Evolutionary conservation across 208 protist genomes (phyloP).

Genomic region (Angomonas ambiguus): DNA sequence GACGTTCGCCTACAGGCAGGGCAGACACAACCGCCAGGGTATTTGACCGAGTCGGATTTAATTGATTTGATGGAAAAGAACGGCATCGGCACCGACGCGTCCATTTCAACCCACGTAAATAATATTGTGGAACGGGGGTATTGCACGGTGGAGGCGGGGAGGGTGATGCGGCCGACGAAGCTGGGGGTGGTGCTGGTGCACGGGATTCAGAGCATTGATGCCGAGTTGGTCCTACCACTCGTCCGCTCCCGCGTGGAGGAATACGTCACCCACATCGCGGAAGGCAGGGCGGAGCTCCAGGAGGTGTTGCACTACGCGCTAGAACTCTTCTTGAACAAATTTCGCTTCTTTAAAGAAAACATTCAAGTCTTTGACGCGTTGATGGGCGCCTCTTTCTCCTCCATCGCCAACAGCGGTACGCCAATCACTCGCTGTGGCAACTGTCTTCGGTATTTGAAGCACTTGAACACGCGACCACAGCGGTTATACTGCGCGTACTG

Average conservation of each 20-base stretch:
- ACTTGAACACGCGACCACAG: constrained; percentile 78
- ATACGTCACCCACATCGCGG: constrained; percentile 91
- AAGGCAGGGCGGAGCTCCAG: constrained; percentile 75
- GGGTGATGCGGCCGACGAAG: constrained; percentile 91
- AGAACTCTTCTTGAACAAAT: constrained; percentile 87
- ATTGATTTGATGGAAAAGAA: constrained; percentile 97
- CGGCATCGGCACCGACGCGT: constrained; percentile 99
- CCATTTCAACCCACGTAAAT: constrained; percentile 98
- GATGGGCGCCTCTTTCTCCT: constrained; percentile 93
- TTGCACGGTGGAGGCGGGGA: constrained; percentile 73
- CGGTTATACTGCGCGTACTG: constrained; percentile 93
- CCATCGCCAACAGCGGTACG: constrained; percentile 71
- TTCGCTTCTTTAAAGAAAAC: constrained; percentile 88
- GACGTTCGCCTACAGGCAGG: constrained; percentile 75
- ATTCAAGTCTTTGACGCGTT: constrained; percentile 91
- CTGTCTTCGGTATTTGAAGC: constrained; percentile 90
- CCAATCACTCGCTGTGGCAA: constrained; percentile 89
- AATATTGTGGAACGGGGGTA: constrained; percentile 94
- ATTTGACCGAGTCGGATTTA: constrained; percentile 97
- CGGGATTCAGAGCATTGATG: constrained; percentile 92
- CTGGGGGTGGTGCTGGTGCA: constrained; percentile 92
- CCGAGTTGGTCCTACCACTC: constrained; percentile 89
- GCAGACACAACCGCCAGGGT: constrained; percentile 90
- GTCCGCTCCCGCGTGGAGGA: constrained; percentile 92
- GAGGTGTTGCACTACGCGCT: constrained; percentile 81